phyloP scores from a whole-genome alignment of 2,329 filamentous ascomycete genomes.

The Teratosphaeria viscida region DNA sequence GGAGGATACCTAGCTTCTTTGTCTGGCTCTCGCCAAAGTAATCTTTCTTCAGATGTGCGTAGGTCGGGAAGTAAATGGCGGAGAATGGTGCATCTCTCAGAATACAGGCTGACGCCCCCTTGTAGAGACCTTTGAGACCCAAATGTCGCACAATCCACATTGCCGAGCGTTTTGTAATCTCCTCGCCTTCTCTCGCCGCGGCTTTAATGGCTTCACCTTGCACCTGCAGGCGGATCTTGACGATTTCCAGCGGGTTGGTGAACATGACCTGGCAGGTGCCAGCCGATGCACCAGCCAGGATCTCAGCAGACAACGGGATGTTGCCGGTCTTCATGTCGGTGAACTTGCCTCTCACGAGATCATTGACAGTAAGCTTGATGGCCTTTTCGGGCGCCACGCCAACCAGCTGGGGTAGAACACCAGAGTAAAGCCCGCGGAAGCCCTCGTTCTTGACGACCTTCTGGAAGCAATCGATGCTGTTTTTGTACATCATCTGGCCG shows the following conservation, averaged over 20 bases:
- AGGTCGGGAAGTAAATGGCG: slow-evolving; percentile 96
- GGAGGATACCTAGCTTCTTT: slow-evolving; percentile 80
- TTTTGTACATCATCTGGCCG: slow-evolving; percentile 87
- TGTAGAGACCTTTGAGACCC: slow-evolving; percentile 89
- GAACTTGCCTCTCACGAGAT: slow-evolving; percentile 69
- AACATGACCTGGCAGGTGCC: slow-evolving; percentile 96
- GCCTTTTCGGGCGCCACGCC: slow-evolving; percentile 99
- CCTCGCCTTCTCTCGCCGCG: slow-evolving; percentile 60
- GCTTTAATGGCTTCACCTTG: slow-evolving; percentile 87
- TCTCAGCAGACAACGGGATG: slow-evolving; percentile 62
- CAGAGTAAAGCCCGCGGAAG: slow-evolving; percentile 80
- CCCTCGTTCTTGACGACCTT: slow-evolving; percentile 94
- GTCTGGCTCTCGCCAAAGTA: slow-evolving; percentile 80
- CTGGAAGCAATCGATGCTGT: slow-evolving; percentile 87
- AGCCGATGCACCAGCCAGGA: slow-evolving; percentile 78
- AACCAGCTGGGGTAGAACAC: slow-evolving; percentile 86
- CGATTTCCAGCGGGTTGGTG: slow-evolving; percentile 95
- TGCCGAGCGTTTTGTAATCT: slow-evolving; percentile 75
- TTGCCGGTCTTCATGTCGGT: slow-evolving; percentile 62
- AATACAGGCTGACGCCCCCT: slow-evolving; percentile 87
- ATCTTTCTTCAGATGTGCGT: slow-evolving; percentile 88
- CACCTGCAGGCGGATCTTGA: slow-evolving; percentile 96
- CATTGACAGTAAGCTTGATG: slow-evolving; percentile 98
- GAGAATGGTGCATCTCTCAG: slow-evolving; percentile 96
- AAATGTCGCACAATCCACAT: slow-evolving; percentile 97